These are phyloP conservation scores for Globisporangium spinosum DNA, from an alignment of 352 stramenopile species.

Conservation along the genomic window DNA sequence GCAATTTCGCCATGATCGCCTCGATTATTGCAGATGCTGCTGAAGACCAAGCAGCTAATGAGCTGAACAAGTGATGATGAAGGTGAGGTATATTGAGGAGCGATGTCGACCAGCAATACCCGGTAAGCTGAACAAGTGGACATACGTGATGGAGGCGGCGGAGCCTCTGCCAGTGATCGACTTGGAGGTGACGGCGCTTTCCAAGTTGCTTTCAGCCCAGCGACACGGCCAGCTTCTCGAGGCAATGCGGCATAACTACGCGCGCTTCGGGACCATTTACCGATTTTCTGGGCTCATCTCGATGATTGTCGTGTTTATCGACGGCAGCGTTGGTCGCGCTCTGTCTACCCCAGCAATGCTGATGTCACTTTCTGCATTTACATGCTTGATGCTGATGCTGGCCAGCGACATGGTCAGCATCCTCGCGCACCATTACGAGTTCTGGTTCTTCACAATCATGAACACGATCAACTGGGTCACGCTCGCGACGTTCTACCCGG, in stretches of 20 bases:
- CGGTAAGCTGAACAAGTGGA: slow-evolving; percentile 8
- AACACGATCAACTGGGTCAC: slow-evolving; percentile 15
- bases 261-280: slow-evolving; percentile 9
- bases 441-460: slow-evolving; percentile 20
- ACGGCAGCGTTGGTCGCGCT: neutral
- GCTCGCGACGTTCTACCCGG: slow-evolving; percentile 11
- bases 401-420: slow-evolving; percentile 8
- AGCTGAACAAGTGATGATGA: slow-evolving; percentile 5
- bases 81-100: no score
- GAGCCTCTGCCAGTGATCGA: no score
- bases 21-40: neutral
- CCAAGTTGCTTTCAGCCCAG: no score
- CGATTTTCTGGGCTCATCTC: slow-evolving; percentile 2
- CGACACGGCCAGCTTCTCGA: no score
- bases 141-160: neutral
- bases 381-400: slow-evolving; percentile 9
- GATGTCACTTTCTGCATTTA: slow-evolving; percentile 3
- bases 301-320: slow-evolving; percentile 9
- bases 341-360: neutral
- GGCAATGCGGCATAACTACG: slow-evolving; percentile 8
- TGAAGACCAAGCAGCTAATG: neutral
- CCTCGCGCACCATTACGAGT: slow-evolving; percentile 12
- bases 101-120: no score
- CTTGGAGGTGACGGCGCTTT: no score
- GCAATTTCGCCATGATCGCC: neutral